phyloP scores from a whole-genome alignment of 768 basidiomycete species.

The Phylloporus sp. region DNA sequence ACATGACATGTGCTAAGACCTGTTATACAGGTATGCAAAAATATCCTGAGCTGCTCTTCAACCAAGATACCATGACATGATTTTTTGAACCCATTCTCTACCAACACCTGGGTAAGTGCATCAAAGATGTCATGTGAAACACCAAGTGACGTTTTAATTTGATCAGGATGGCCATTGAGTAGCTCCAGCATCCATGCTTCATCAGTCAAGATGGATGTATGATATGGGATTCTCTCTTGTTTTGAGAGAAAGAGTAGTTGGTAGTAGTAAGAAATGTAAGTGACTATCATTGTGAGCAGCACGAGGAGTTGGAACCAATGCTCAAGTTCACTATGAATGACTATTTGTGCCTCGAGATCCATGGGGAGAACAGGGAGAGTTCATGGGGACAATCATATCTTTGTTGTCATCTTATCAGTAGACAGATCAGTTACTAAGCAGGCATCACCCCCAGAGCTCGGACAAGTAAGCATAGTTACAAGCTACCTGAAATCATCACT shows the following conservation, averaged over 20 bases:
- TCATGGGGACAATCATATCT: too few relatives aligned
- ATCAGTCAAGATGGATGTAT: constrained; percentile 1
- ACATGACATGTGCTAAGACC: constrained; percentile 5
- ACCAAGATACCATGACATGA: neutral
- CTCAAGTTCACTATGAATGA: neutral
- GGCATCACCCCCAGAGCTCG: too few relatives aligned
- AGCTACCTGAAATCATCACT: too few relatives aligned
- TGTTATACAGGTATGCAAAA: constrained; percentile 11
- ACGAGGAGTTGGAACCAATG: neutral
- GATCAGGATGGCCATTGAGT: constrained; percentile 1
- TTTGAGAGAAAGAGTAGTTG: neutral
- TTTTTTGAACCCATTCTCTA: neutral
- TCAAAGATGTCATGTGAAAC: neutral
- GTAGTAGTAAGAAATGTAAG: neutral
- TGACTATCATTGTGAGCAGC: neutral
- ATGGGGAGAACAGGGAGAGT: neutral
- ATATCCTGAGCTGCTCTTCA: constrained; percentile 10
- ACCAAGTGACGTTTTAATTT: neutral
- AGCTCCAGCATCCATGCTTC: constrained; percentile 2
- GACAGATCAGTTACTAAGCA: too few relatives aligned
- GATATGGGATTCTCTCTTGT: neutral
- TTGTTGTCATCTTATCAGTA: too few relatives aligned
- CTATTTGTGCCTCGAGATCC: neutral
- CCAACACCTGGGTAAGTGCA: neutral
- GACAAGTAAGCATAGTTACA: too few relatives aligned